Evolutionary conservation across 345 rosid species (phyloP).

Genomic region (Anacardium occidentale): DNA sequence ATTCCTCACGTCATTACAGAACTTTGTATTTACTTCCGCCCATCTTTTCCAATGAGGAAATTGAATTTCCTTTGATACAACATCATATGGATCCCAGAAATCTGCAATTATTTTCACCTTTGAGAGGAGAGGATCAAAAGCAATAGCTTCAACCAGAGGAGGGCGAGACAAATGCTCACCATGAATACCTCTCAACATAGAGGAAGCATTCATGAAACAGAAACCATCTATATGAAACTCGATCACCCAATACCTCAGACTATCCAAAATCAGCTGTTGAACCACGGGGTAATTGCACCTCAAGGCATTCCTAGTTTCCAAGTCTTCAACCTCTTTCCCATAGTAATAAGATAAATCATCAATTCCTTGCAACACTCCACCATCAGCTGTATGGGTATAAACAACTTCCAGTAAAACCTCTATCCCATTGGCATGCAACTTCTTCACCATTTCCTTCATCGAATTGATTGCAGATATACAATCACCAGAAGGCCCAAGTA

Average conservation of each 20-base stretch:
- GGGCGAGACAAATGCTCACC: slow-evolving; percentile 80
- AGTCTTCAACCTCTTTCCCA: slow-evolving; percentile 31
- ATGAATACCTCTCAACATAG: slow-evolving; percentile 61
- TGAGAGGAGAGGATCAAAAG: slow-evolving; percentile 85
- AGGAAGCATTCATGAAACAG: slow-evolving; percentile 74
- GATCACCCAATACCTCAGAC: slow-evolving; percentile 78
- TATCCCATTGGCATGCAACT: slow-evolving; percentile 65
- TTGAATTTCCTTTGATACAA: slow-evolving; percentile 35
- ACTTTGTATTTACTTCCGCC: slow-evolving; percentile 74
- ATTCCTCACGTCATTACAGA: slow-evolving; percentile 61
- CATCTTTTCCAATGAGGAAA: slow-evolving; percentile 95
- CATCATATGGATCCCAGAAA: slow-evolving; percentile 59
- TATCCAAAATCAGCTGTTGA: slow-evolving; percentile 70
- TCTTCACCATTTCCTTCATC: slow-evolving; percentile 89
- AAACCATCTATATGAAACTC: slow-evolving; percentile 92
- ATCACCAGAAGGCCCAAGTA: slow-evolving; percentile 53
- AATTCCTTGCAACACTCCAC: slow-evolving; percentile 64
- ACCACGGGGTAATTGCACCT: slow-evolving; percentile 76
- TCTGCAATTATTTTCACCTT: slow-evolving; percentile 77
- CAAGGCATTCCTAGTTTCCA: slow-evolving; percentile 46
- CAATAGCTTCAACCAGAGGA: slow-evolving; percentile 79
- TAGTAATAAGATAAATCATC: slow-evolving; percentile 67
- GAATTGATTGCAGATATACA: slow-evolving; percentile 55
- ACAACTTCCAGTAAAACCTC: slow-evolving; percentile 89
- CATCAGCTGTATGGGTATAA: slow-evolving; percentile 69